Base-by-base conservation (phyloP, 345 rosid species). In the Salix purpurea region DNA sequence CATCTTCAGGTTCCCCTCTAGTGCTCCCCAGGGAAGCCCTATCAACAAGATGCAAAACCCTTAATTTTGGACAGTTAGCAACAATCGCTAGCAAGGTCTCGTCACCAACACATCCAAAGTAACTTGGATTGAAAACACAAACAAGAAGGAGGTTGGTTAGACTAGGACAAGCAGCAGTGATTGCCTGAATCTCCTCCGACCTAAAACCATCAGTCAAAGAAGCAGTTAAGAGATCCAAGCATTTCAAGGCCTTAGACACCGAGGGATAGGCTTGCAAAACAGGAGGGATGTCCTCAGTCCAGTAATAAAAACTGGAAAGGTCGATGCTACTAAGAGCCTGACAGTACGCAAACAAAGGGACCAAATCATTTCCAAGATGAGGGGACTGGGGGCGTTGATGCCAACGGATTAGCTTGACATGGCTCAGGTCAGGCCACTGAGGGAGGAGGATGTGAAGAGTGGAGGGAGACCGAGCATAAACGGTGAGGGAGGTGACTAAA, bases 281-380 rank as follows among this genome's bases (percentile, higher is more conserved):
- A 34, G 94, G 94, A 37, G 97, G 96, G 6, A 96, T 80, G 69
- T 96, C 98, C 72, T 96, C 99, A 1, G 97, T 88, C 97, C 94
- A 96, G 90, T 88, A 90, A 73, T 92, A 96, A 73, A 96, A 96
- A 39, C 39, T 77, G 11, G 99, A 93, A 61, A 93, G 87, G 79
- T 91, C 97, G 1, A 96, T 74, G 6, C 81, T 84, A 9, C 72
- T 73, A 2, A 96, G 85, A 7, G 42, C 74, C 21, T 24, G 73
- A 77, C 95, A 91, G 73, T 85, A 86, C 73, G 84, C 83, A 74
- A 94, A 87, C 32, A 93, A 64, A 1, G 87, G 83, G 2, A 19
- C 40, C 21, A 96, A 85, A 66, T 93, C 98, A 36, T 90, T 91
- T 0, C 96, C 98, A 0, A 60, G 10, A 13, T 81, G 80, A 44